A percentile compares a stretch with the other conserved stretches of the same genome.
Conservation (phyloP, 1,284 basidiomycete species). For the Ustilago cynodontis region DNA sequence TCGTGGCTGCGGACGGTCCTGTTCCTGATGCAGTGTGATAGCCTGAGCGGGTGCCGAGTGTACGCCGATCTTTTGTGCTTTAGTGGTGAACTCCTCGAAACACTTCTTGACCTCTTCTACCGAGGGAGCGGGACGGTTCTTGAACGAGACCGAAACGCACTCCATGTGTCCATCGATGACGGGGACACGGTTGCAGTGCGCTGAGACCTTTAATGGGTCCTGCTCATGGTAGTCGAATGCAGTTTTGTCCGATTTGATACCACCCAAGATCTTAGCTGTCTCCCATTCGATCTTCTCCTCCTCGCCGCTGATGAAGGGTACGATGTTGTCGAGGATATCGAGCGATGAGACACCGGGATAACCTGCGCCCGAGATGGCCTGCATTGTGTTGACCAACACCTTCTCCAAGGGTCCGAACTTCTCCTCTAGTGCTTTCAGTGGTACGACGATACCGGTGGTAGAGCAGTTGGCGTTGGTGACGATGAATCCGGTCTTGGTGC, state of each 20-base stretch:
- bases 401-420: slow-evolving; percentile 92
- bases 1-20: slow-evolving; percentile 93
- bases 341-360: slow-evolving; percentile 93
- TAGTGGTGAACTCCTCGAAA: slow-evolving; percentile 80
- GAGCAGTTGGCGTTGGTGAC: slow-evolving; percentile 99
- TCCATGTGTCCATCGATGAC: slow-evolving; percentile 93
- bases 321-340: slow-evolving; percentile 96
- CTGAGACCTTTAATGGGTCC: slow-evolving; percentile 87
- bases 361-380: slow-evolving; percentile 96
- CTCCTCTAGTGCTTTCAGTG: slow-evolving; percentile 89
- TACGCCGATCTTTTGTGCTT: slow-evolving; percentile 82
- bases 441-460: slow-evolving; percentile 92
- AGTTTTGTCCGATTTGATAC: slow-evolving; percentile 54
- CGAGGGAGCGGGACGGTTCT: slow-evolving; percentile 82
- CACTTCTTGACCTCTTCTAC: slow-evolving; percentile 89
- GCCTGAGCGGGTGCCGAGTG: slow-evolving; percentile 88
- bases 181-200: slow-evolving; percentile 90
- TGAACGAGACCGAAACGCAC: slow-evolving; percentile 88
- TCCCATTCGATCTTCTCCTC: slow-evolving; percentile 99
- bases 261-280: slow-evolving; percentile 92
- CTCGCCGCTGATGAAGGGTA: slow-evolving; percentile 88
- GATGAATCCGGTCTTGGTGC: slow-evolving; percentile 85
- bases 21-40: slow-evolving; percentile 91
- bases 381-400: slow-evolving; percentile 92
- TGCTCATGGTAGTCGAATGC: slow-evolving; percentile 85